phyloP scores from a whole-genome alignment of 2,329 filamentous ascomycete genomes.

The Fusarium azukiicola region DNA sequence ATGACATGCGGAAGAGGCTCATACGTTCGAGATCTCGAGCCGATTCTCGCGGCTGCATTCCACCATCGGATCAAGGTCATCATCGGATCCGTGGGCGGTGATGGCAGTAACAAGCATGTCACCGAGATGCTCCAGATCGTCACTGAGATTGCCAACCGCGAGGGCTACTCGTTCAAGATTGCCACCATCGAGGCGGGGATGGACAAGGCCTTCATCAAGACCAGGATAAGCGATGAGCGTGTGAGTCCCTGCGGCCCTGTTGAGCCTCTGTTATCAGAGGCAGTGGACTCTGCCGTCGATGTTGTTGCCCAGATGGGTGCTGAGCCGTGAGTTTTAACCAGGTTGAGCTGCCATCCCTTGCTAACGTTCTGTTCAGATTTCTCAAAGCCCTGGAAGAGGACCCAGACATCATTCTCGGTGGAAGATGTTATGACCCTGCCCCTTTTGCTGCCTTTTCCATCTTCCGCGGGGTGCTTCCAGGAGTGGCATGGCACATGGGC shows the following conservation, averaged over 20 bases:
- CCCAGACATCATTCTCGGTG: slow-evolving; percentile 58
- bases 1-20: slow-evolving; percentile 61
- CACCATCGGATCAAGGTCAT: slow-evolving; percentile 51
- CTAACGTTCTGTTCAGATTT: slow-evolving; percentile 36
- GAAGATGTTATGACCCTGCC: slow-evolving; percentile 64
- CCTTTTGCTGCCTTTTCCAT: slow-evolving; percentile 65
- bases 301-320: slow-evolving; percentile 51
- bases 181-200: slow-evolving; percentile 60
- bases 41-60: slow-evolving; percentile 50
- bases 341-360: neutral
- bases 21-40: slow-evolving; percentile 65
- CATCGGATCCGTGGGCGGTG: slow-evolving; percentile 66
- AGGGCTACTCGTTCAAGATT: slow-evolving; percentile 56
- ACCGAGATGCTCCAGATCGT: slow-evolving; percentile 64
- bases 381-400: slow-evolving; percentile 44
- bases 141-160: slow-evolving; percentile 55
- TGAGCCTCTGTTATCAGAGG: slow-evolving; percentile 53
- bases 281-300: slow-evolving; percentile 46
- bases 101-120: slow-evolving; percentile 64
- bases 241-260: slow-evolving; percentile 60
- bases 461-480: slow-evolving; percentile 55
- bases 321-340: slow-evolving; percentile 43
- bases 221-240: slow-evolving; percentile 49
- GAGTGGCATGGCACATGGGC: slow-evolving; percentile 71
- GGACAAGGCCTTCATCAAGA: slow-evolving; percentile 53